phyloP scores from a whole-genome alignment of 306 rosid species.

The Malus asiatica region DNA sequence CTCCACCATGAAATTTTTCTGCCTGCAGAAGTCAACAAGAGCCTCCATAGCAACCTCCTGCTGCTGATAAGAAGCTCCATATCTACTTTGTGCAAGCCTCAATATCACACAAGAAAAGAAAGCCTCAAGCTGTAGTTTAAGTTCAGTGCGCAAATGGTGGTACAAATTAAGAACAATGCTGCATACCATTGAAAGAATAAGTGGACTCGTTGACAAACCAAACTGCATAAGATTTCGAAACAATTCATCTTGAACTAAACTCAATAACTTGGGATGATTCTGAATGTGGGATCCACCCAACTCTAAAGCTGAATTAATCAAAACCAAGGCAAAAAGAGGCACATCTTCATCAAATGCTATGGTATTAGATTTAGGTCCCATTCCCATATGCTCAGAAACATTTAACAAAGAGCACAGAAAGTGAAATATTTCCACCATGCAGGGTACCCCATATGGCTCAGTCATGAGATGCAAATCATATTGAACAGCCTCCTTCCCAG shows the following conservation, averaged over 20 bases:
- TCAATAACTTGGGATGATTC: constrained; percentile 69
- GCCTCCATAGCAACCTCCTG: constrained; percentile 96
- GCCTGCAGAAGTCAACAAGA: constrained; percentile 90
- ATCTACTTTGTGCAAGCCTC: constrained; percentile 82
- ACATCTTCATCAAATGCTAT: constrained; percentile 87
- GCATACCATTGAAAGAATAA: constrained; percentile 82
- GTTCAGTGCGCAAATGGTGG: constrained; percentile 71
- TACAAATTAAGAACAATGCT: constrained; percentile 72
- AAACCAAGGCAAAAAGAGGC: constrained; percentile 84
- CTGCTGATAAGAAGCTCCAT: constrained; percentile 87
- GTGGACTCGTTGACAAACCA: constrained; percentile 76
- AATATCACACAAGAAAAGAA: constrained; percentile 83
- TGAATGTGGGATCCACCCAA: constrained; percentile 85
- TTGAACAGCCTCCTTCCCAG: constrained; percentile 54
- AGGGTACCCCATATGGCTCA: constrained; percentile 92
- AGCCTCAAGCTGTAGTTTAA: constrained; percentile 80
- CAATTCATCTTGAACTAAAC: constrained; percentile 79
- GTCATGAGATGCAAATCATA: constrained; percentile 72
- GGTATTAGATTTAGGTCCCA: constrained; percentile 71
- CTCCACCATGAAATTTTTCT: constrained; percentile 80
- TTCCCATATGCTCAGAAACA: constrained; percentile 64
- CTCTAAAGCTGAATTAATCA: constrained; percentile 87
- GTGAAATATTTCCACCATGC: constrained; percentile 97
- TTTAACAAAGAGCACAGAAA: constrained; percentile 81
- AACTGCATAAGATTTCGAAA: constrained; percentile 82